Conservation (phyloP, 2,329 filamentous ascomycete species). For the Fusarium odoratissimum region DNA sequence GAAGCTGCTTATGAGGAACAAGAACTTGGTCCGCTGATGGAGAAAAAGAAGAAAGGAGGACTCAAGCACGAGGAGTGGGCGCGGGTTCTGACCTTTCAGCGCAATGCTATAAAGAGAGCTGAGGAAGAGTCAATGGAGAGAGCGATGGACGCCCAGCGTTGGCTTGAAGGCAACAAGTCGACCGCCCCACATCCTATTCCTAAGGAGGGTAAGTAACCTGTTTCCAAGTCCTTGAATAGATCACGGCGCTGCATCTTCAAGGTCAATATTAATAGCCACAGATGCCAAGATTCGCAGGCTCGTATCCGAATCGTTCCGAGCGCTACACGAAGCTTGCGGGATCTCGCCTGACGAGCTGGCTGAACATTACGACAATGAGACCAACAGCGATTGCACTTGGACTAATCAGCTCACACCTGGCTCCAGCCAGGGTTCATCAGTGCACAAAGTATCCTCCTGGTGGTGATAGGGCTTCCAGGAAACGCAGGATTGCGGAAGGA, state of each 20-base stretch:
- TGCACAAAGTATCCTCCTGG: fast-evolving
- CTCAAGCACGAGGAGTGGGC: too few relatives aligned
- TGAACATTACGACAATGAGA: fast-evolving
- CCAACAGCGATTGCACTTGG: fast-evolving
- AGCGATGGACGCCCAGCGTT: not conserved
- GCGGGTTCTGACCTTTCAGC: too few relatives aligned
- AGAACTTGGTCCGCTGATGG: too few relatives aligned
- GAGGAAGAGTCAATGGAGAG: not conserved
- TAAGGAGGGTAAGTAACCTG: not conserved
- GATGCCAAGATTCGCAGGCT: too few relatives aligned
- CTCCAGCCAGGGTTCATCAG: not conserved
- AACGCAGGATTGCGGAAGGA: not conserved
- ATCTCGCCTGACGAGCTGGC: too few relatives aligned
- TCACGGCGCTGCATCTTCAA: not conserved
- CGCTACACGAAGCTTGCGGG: too few relatives aligned
- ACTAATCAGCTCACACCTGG: fast-evolving
- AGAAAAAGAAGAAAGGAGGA: too few relatives aligned
- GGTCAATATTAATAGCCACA: not conserved
- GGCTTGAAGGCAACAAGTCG: not conserved
- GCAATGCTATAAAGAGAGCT: not conserved
- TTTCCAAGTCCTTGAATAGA: not conserved
- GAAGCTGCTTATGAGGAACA: too few relatives aligned
- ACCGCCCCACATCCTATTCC: not conserved
- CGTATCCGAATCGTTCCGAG: too few relatives aligned
- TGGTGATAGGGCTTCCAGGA: not conserved